Conservation (phyloP, 208 protist genomes). For the Crithidia bombi region DNA sequence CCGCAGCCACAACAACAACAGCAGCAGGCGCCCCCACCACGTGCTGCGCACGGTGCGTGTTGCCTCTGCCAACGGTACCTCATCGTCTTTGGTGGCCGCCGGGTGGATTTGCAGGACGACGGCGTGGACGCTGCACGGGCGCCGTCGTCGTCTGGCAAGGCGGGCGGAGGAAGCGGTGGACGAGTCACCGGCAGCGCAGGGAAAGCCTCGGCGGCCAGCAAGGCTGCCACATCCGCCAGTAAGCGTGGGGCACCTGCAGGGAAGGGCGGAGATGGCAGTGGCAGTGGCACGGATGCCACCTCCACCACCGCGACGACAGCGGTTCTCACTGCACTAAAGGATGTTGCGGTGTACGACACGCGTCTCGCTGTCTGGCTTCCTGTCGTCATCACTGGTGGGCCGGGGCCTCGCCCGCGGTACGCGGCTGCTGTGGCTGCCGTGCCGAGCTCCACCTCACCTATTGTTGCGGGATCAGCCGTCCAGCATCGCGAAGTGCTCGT, state of each 20-base stretch:
- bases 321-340: constrained; percentile 29
- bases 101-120: constrained; percentile 31
- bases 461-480: constrained; percentile 8
- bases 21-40: constrained; percentile 37
- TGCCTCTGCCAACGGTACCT: constrained; percentile 67
- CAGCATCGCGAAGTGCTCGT: constrained; percentile 61
- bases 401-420: constrained; percentile 44
- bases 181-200: no score
- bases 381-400: constrained; percentile 45
- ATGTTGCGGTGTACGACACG: constrained; percentile 58
- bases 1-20: constrained; percentile 1
- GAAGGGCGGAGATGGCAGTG: constrained; percentile 14
- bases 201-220: background rate
- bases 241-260: constrained; percentile 11
- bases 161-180: background rate
- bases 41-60: constrained; percentile 66
- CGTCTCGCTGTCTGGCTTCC: constrained; percentile 48
- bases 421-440: constrained; percentile 55
- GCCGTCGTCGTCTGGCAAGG: background rate
- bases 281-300: constrained; percentile 3
- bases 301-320: constrained; percentile 7
- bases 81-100: constrained; percentile 67
- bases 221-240: background rate
- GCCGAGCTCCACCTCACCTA: constrained; percentile 14
- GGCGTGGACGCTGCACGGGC: constrained; percentile 15